These are phyloP conservation scores for Chrysanthemum seticuspe DNA, from an alignment of 129 eudicot species.

Conservation along the genomic window DNA sequence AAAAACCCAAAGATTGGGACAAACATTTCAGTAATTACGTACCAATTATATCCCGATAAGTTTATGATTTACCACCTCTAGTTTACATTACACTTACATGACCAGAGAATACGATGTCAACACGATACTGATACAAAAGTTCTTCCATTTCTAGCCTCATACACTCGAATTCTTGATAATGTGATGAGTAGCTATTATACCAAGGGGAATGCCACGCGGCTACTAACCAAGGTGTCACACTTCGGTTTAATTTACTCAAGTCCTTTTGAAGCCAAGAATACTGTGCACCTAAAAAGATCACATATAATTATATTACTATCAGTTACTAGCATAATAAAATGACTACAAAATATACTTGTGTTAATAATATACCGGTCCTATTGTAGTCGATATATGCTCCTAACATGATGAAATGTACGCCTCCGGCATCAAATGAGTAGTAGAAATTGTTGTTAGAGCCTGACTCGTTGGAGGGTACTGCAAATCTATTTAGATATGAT, in stretches of 20 bases:
- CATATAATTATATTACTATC: not conserved
- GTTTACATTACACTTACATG: conserved; percentile 61
- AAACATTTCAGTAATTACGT: not conserved
- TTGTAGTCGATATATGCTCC: conserved; percentile 91
- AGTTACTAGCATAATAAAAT: not conserved
- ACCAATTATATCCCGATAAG: not conserved
- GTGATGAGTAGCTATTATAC: conserved; percentile 92
- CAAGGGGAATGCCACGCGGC: conserved; percentile 98
- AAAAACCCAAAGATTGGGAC: not conserved
- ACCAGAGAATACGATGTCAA: conserved; percentile 83
- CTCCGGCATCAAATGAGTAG: conserved; percentile 88
- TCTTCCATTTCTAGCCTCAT: conserved; percentile 87
- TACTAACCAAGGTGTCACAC: conserved; percentile 85
- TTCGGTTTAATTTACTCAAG: conserved; percentile 50
- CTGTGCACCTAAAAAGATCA: conserved; percentile 53
- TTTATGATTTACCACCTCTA: not conserved
- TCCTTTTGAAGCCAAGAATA: conserved; percentile 75
- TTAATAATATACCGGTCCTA: conserved; percentile 43
- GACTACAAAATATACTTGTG: not conserved
- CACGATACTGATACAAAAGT: conserved; percentile 54
- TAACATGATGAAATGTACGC: conserved; percentile 87
- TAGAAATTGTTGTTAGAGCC: conserved; percentile 69
- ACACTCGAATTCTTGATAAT: conserved; percentile 92
- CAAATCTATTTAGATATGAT: conserved; percentile 67
- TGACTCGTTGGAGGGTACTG: conserved; percentile 76